Conservation (phyloP, 805 yeast species). For the Ogataea dorogensis region DNA sequence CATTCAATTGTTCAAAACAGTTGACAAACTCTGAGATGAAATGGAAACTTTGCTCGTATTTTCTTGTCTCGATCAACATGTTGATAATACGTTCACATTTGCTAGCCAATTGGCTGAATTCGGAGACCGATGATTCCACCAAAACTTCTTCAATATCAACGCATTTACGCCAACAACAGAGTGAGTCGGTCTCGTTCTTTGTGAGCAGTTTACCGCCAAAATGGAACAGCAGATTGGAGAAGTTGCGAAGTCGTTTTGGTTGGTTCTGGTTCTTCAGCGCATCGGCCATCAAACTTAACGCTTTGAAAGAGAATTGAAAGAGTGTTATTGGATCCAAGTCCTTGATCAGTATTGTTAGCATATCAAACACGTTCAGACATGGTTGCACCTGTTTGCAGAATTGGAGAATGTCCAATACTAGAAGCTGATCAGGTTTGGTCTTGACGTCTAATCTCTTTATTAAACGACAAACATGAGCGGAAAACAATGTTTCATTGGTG, state of each 20-base stretch:
- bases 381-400: slow-evolving; percentile 5
- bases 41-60: slow-evolving; percentile 17
- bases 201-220: slow-evolving; percentile 32
- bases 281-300: slow-evolving; percentile 19
- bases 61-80: slow-evolving; percentile 24
- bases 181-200: slow-evolving; percentile 12
- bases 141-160: slow-evolving; percentile 35
- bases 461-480: slow-evolving; percentile 3
- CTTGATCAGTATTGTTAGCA: slow-evolving; percentile 21
- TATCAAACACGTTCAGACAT: slow-evolving; percentile 20
- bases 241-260: slow-evolving; percentile 42
- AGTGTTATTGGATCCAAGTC: slow-evolving; percentile 8
- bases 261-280: slow-evolving; percentile 24
- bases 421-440: slow-evolving; percentile 5
- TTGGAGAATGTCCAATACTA: slow-evolving; percentile 10
- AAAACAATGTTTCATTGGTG: background rate
- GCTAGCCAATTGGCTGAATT: slow-evolving; percentile 20
- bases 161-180: slow-evolving; percentile 27
- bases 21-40: slow-evolving; percentile 22
- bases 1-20: slow-evolving; percentile 15
- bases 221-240: slow-evolving; percentile 46
- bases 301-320: slow-evolving; percentile 7
- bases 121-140: slow-evolving; percentile 8
- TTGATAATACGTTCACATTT: slow-evolving; percentile 39
- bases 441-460: slow-evolving; percentile 1